phyloP scores from a whole-genome alignment of 2,329 filamentous ascomycete species.

The Sclerotinia minor region DNA sequence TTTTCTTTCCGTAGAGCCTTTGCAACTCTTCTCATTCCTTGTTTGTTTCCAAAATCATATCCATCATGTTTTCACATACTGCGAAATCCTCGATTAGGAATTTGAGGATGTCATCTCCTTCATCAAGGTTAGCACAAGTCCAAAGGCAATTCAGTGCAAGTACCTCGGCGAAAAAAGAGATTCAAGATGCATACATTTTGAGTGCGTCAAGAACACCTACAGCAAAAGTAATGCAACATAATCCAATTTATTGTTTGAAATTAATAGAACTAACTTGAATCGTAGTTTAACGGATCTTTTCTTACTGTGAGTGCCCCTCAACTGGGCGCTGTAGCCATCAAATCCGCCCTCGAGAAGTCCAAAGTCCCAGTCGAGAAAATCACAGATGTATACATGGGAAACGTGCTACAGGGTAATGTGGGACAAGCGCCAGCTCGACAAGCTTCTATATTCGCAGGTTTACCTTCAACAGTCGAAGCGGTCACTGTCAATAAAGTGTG shows the following conservation, averaged over 20 bases:
- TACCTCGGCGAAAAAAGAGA: slow-evolving; percentile 56
- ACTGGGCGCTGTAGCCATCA: slow-evolving; percentile 88
- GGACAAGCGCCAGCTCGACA: slow-evolving; percentile 93
- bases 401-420: slow-evolving; percentile 79
- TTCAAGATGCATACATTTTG: slow-evolving; percentile 91
- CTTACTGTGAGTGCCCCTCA: slow-evolving; percentile 79
- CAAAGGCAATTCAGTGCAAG: slow-evolving; percentile 55
- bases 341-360: slow-evolving; percentile 84
- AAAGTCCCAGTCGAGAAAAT: slow-evolving; percentile 78
- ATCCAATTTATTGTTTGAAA: not conserved
- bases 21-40: not conserved
- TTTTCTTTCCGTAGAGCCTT: not conserved
- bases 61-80: slow-evolving; percentile 40
- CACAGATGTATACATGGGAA: slow-evolving; percentile 95
- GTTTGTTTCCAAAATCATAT: not conserved
- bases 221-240: slow-evolving; percentile 67
- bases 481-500: slow-evolving; percentile 98
- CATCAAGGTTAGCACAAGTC: slow-evolving; percentile 47
- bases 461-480: slow-evolving; percentile 78
- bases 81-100: slow-evolving; percentile 35
- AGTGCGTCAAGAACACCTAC: slow-evolving; percentile 88
- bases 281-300: slow-evolving; percentile 93
- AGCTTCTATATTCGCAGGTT: slow-evolving; percentile 82
- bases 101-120: slow-evolving; percentile 29
- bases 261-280: slow-evolving; percentile 2